Evolutionary conservation across 306 rosid species (phyloP).

Genomic region (Styphnolobium japonicum): DNA sequence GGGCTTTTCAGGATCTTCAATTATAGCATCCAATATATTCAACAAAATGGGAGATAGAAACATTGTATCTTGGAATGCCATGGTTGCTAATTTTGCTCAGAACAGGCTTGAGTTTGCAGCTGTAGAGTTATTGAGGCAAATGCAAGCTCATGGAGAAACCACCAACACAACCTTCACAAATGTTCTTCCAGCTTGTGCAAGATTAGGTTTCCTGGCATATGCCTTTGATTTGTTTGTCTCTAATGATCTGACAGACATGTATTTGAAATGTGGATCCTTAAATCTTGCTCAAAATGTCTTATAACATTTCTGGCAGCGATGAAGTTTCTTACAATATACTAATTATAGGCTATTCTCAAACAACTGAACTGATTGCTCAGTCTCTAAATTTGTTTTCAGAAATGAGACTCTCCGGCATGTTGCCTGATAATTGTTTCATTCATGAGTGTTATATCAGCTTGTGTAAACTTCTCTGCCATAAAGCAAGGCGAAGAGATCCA

Average conservation of each 20-base stretch:
- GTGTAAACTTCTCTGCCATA: conserved; percentile 67
- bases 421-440: conserved; percentile 68
- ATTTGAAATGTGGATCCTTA: conserved; percentile 64
- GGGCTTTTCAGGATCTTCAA: conserved; percentile 60
- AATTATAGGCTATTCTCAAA: conserved; percentile 72
- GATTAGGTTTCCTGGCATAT: conserved; percentile 58
- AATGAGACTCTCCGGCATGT: conserved; percentile 58
- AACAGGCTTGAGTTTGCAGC: conserved; percentile 65
- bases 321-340: conserved; percentile 74
- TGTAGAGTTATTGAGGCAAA: conserved; percentile 50
- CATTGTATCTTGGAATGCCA: conserved; percentile 86
- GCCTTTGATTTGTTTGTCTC: conserved; percentile 64
- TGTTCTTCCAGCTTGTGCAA: conserved; percentile 86
- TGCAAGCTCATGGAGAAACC: conserved; percentile 65
- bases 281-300: conserved; percentile 69
- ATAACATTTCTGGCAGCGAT: conserved; percentile 55
- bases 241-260: conserved; percentile 86
- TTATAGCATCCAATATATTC: conserved; percentile 55
- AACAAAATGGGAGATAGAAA: conserved; percentile 54
- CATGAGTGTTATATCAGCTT: conserved; percentile 77
- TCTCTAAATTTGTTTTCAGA: conserved; percentile 70
- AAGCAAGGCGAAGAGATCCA: conserved; percentile 86
- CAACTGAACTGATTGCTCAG: conserved; percentile 52
- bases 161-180: conserved; percentile 78
- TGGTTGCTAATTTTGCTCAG: conserved; percentile 81